A percentile compares a stretch with the other conserved stretches of the same genome.
These are phyloP conservation scores for Emergomyces orientalis DNA, from an alignment of 2,329 filamentous ascomycete genomes.

Conservation along the genomic window DNA sequence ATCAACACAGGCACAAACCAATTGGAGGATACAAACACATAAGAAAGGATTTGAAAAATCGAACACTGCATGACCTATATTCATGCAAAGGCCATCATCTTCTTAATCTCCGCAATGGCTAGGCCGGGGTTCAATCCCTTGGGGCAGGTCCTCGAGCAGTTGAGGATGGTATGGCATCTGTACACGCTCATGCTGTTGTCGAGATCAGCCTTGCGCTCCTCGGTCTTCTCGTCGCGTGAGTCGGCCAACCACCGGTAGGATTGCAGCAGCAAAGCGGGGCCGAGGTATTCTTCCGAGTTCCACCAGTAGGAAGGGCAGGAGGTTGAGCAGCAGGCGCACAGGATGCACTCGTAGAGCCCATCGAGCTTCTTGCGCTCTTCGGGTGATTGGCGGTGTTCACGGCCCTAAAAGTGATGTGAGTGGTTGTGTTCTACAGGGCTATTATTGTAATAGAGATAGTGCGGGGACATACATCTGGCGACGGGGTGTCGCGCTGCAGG, in stretches of 20 bases:
- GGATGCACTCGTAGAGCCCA: conserved; percentile 97
- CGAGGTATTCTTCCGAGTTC: conserved; percentile 98
- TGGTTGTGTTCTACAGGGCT: not conserved
- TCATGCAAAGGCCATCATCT: conserved; percentile 60
- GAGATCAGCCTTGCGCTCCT: conserved; percentile 77
- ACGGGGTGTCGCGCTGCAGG: conserved; percentile 78
- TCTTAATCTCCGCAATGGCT: conserved; percentile 98
- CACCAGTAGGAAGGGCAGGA: conserved; percentile 99
- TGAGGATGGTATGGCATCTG: conserved; percentile 97
- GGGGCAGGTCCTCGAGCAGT: conserved; percentile 95
- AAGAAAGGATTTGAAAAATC: conserved; percentile 9
- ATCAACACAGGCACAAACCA: not conserved
- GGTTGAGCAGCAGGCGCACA: conserved; percentile 98
- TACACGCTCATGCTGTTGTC: conserved; percentile 99
- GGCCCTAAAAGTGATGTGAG: conserved; percentile 51
- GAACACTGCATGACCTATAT: conserved; percentile 9
- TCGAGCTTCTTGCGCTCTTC: conserved; percentile 94
- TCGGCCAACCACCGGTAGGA: conserved; percentile 97
- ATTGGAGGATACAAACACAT: not conserved
- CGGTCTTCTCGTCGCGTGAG: conserved; percentile 82
- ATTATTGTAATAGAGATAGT: not conserved
- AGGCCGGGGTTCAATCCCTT: conserved; percentile 95
- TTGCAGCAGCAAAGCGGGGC: conserved; percentile 90
- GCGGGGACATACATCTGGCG: conserved; percentile 62
- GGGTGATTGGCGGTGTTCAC: conserved; percentile 83